Conservation (phyloP, 2,329 filamentous ascomycete genomes). For the Penicillium sp. region DNA sequence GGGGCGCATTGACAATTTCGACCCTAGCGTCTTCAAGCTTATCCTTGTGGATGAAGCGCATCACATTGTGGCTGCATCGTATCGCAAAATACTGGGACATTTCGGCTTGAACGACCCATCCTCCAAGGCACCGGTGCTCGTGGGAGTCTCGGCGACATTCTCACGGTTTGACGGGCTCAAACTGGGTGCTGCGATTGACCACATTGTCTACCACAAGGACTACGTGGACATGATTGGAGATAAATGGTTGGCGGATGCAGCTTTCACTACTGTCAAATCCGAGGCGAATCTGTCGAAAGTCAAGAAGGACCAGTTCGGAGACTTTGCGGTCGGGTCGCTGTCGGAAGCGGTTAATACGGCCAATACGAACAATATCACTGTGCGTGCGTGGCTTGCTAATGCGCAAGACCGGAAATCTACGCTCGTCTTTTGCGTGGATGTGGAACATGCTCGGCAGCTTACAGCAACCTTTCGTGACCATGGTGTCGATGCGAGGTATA, state of each 20-base stretch:
- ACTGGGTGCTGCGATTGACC: constrained; percentile 81
- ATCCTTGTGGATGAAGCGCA: constrained; percentile 95
- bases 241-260: constrained; percentile 86
- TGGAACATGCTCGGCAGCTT: constrained; percentile 74
- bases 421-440: constrained; percentile 89
- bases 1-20: constrained; percentile 75
- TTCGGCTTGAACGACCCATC: constrained; percentile 65
- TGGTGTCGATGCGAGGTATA: constrained; percentile 78
- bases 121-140: constrained; percentile 61
- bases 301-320: constrained; percentile 63
- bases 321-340: constrained; percentile 76
- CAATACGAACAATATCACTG: constrained; percentile 76
- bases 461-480: constrained; percentile 72
- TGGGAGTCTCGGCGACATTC: constrained; percentile 84
- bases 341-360: constrained; percentile 80
- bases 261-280: constrained; percentile 89
- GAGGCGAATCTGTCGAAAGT: constrained; percentile 75
- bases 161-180: constrained; percentile 80
- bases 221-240: constrained; percentile 80
- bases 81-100: constrained; percentile 72
- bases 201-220: constrained; percentile 92
- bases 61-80: constrained; percentile 84
- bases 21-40: constrained; percentile 78
- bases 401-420: constrained; percentile 75
- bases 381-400: constrained; percentile 81